These are phyloP conservation scores for Dactylellina drechsleri DNA, from an alignment of 2,329 filamentous ascomycete species.

Conservation along the genomic window DNA sequence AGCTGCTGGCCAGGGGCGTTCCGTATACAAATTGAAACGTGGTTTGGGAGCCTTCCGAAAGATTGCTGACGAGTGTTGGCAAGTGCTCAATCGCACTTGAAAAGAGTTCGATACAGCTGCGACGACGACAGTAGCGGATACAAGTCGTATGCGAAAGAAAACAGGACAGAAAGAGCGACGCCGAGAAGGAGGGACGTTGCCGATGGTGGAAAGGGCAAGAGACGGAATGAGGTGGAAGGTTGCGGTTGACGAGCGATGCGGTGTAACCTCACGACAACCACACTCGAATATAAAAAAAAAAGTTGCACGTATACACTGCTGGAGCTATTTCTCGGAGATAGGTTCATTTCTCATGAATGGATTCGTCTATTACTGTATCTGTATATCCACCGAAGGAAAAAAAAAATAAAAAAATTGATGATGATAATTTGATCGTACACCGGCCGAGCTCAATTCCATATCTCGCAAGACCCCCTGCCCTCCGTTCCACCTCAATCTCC, in stretches of 20 bases:
- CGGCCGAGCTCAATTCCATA: constrained; percentile 4
- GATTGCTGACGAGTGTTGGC: constrained; percentile 12
- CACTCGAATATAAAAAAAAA: background rate
- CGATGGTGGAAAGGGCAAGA: background rate
- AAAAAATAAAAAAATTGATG: no score
- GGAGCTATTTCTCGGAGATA: background rate
- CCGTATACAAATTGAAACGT: background rate
- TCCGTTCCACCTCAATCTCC: constrained; percentile 1
- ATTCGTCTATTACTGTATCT: constrained; percentile 33
- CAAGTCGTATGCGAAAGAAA: no score
- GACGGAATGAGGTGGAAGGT: no score
- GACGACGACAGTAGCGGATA: no score
- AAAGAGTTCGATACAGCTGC: no score
- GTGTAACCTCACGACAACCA: background rate
- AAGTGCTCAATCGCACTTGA: no score
- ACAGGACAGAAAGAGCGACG: no score
- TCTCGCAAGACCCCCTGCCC: background rate
- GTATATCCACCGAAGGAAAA: constrained; percentile 27
- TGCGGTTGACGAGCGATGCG: no score
- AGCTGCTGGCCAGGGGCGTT: no score
- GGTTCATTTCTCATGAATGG: constrained; percentile 25
- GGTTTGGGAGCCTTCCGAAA: constrained; percentile 8
- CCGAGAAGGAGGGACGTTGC: background rate
- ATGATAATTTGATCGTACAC: constrained; percentile 17
- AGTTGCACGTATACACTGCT: no score